Evolutionary conservation across 139 green algal species (phyloP).

Genomic region (Dunaliella primolecta): DNA sequence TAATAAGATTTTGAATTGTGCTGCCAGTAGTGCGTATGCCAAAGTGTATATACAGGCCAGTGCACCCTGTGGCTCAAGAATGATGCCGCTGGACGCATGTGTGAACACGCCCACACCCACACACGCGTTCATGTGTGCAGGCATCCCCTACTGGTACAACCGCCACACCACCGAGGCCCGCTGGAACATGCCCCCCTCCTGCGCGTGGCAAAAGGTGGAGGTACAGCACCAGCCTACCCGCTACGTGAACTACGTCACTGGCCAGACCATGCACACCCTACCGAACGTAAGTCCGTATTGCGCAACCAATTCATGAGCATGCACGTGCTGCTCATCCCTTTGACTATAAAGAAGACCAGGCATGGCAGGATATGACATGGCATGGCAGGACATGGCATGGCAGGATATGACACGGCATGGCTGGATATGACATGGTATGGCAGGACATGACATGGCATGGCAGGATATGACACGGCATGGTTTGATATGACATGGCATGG

Average conservation of each 20-base stretch:
- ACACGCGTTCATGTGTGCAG: neutral
- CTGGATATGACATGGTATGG: no score
- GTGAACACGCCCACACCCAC: neutral
- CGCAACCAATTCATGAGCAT: neutral
- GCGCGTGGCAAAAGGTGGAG: slow-evolving; percentile 37
- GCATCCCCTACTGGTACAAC: slow-evolving; percentile 33
- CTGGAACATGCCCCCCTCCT: slow-evolving; percentile 37
- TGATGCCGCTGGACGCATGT: neutral
- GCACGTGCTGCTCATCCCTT: neutral
- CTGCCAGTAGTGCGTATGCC: no score
- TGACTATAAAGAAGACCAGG: no score
- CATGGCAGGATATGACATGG: no score
- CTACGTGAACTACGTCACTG: slow-evolving; percentile 38
- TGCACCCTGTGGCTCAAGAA: no score
- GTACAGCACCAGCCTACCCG: slow-evolving; percentile 30
- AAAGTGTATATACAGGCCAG: no score
- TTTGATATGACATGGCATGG: no score
- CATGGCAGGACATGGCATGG: no score
- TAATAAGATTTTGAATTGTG: no score
- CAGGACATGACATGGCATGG: no score
- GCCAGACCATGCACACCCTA: slow-evolving; percentile 12
- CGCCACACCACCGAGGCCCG: slow-evolving; percentile 27
- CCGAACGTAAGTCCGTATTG: slow-evolving; percentile 27
- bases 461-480: no score
- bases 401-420: no score